phyloP scores from a whole-genome alignment of 805 yeast genomes.

The Cyberlindnera amylophila region DNA sequence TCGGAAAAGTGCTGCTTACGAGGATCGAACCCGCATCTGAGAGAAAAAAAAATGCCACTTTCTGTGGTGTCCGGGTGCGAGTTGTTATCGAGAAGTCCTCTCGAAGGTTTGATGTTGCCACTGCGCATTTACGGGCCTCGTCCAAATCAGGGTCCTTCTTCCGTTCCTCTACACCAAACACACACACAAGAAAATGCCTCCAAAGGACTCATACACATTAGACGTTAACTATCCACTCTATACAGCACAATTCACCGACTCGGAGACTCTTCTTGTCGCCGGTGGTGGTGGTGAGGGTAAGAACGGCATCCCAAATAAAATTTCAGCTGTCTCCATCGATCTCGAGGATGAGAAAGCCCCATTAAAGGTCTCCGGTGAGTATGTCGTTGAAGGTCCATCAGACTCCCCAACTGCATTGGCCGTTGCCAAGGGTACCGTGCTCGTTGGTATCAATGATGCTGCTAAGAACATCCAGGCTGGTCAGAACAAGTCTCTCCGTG shows the following conservation, averaged over 20 bases:
- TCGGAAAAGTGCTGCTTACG: no score
- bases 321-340: conserved; percentile 60
- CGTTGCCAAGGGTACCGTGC: conserved; percentile 42
- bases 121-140: background rate
- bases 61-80: conserved; percentile 1
- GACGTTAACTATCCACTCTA: conserved; percentile 63
- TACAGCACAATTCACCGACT: conserved; percentile 67
- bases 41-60: no score
- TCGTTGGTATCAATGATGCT: conserved; percentile 76
- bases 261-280: conserved; percentile 59
- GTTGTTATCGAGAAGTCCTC: background rate
- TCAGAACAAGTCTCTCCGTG: conserved; percentile 68
- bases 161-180: background rate
- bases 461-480: conserved; percentile 54
- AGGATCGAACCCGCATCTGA: no score
- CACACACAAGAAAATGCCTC: conserved; percentile 2
- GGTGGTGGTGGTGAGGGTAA: conserved; percentile 98
- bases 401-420: conserved; percentile 90
- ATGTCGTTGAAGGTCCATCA: conserved; percentile 56
- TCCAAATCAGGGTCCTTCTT: background rate
- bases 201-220: conserved; percentile 4
- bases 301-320: conserved; percentile 81
- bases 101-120: background rate
- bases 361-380: conserved; percentile 61
- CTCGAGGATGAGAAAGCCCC: conserved; percentile 38